Evolutionary conservation across 257 asterid species (phyloP), one percentile per base, ranked within the genome.

Genomic region (Fraxinus cuspidata): DNA sequence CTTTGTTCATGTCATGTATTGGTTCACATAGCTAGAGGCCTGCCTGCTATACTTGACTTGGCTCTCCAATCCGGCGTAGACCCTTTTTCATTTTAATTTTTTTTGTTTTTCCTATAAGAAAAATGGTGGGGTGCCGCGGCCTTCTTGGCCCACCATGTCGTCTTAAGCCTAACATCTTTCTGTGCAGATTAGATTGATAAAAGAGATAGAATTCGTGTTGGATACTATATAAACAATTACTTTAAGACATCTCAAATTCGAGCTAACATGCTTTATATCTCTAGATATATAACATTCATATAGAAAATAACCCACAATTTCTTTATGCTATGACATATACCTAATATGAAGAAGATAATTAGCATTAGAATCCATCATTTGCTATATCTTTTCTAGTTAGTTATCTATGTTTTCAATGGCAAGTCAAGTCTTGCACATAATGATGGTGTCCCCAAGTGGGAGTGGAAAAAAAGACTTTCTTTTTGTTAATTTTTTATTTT

Each of bases 371-470:
- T 4, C 15, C 74, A 76, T 47, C 69, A 70, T 49, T 23, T 37
- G 72, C 47, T 37, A 37, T 16, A 60, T 31, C 19, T 53, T 51
- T 42, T 70, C 51, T 32, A 44, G 67, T 72, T 49, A 58, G 25
- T 51, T 68, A 71, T 72, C 32, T 34, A 75, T 75, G 28, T 70
- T 65, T 72, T 35, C 27, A 72, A 72, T 65, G 68, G 40, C 42
- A 25, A 53, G 60, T 73, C 75, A 58, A 66, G 42, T 70, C 21
- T 79, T 75, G 73, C 70, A 74, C 72, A 83, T 63, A 81, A 86
- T 89, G 71, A 86, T 87, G 81, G 79, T 84, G 90, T 80, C 75
- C 70, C 75, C 87, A 83, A 82, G 77, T 84, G 84, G 83, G 79
- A 25, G 77, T 71, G 58, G 40, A 42, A 72, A 71, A 73, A 83